Percentiles rank a stretch among this genome's conserved stretches.
Conservation (phyloP, 1,284 basidiomycete species). For the Dichomitus squalens region DNA sequence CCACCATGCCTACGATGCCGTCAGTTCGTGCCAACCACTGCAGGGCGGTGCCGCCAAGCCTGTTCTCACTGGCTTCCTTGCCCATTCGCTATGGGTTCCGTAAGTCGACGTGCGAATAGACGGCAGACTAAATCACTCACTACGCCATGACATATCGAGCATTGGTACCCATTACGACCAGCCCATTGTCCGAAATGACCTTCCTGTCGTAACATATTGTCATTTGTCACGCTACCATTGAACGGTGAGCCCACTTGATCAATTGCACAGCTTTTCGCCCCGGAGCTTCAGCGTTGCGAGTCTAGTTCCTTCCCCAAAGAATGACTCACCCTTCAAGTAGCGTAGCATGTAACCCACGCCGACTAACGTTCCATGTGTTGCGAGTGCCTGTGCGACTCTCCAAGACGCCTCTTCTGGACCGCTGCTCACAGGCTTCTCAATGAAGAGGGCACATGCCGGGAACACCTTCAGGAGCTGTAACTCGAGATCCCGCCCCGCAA, state of each 20-base stretch:
- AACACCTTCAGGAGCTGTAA: constrained; percentile 56
- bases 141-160: constrained; percentile 66
- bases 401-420: constrained; percentile 23
- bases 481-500: constrained; percentile 56
- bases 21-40: not conserved
- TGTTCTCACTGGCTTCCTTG: constrained; percentile 36
- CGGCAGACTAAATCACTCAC: constrained; percentile 33
- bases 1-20: constrained; percentile 43
- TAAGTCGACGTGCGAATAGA: not conserved
- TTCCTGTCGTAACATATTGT: constrained; percentile 19
- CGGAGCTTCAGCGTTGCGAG: not conserved
- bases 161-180: constrained; percentile 66
- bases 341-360: constrained; percentile 51
- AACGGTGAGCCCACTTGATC: constrained; percentile 48
- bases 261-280: constrained; percentile 49
- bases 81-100: constrained; percentile 26
- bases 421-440: constrained; percentile 57
- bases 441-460: constrained; percentile 54
- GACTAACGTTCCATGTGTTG: constrained; percentile 18
- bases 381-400: constrained; percentile 23
- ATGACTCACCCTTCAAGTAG: constrained; percentile 45
- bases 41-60: not conserved
- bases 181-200: constrained; percentile 61
- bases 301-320: not conserved
- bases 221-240: not conserved